Percentiles rank a stretch among this genome's conserved stretches.
Evolutionary conservation across 352 stramenopile genomes (phyloP).

Genomic region (Phytophthora agathidicida): DNA sequence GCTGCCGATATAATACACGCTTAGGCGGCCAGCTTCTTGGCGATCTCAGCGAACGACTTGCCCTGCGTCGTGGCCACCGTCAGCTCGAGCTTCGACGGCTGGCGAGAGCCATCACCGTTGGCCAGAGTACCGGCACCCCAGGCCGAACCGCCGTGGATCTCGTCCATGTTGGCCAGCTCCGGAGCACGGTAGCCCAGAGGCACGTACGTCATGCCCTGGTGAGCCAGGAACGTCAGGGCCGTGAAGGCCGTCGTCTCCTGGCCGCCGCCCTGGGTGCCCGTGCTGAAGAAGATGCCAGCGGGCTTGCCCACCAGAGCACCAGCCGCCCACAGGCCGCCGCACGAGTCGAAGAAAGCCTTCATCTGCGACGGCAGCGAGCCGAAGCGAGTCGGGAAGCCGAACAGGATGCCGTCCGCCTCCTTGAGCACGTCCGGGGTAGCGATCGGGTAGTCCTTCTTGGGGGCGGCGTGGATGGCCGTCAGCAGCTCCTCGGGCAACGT

Average conservation of each 20-base stretch:
- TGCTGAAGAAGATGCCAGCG: too few relatives aligned
- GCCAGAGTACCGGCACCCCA: too few relatives aligned
- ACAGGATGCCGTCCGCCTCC: constrained; percentile 8
- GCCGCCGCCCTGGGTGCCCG: too few relatives aligned
- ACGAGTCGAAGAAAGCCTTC: constrained; percentile 9
- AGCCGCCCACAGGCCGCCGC: constrained; percentile 6
- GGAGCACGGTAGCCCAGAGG: constrained; percentile 7
- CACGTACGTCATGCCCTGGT: constrained; percentile 8
- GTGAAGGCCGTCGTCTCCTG: too few relatives aligned
- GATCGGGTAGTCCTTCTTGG: too few relatives aligned
- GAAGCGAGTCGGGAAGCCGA: constrained; percentile 9
- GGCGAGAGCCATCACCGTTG: too few relatives aligned
- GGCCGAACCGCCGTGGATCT: constrained; percentile 10
- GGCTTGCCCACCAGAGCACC: constrained; percentile 9
- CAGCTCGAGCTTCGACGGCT: constrained; percentile 25
- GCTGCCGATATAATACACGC: too few relatives aligned
- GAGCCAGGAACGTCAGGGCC: too few relatives aligned
- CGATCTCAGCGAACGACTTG: constrained; percentile 38
- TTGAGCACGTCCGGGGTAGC: constrained; percentile 2
- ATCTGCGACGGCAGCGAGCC: constrained; percentile 7
- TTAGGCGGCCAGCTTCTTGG: constrained; percentile 77
- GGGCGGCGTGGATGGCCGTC: constrained; percentile 1
- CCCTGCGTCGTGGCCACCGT: constrained; percentile 15
- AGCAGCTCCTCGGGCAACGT: constrained; percentile 6
- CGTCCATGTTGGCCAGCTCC: constrained; percentile 10